Evolutionary conservation across 495 filamentous ascomycete genomes (phyloP).

Genomic region (Pseudomonodictys pantanalensis): DNA sequence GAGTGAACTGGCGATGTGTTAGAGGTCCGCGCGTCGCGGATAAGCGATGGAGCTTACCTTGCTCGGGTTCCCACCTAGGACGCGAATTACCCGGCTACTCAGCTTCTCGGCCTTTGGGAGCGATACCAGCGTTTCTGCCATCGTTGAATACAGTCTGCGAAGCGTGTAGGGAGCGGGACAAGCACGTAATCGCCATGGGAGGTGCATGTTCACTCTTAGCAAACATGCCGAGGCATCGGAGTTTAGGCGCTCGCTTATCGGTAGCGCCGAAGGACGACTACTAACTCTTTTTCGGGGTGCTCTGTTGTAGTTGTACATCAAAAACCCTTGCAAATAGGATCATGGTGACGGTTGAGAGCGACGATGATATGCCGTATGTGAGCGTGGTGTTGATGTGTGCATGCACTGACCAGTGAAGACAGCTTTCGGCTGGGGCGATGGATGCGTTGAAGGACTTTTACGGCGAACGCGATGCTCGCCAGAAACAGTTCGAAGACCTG

Average conservation of each 20-base stretch:
- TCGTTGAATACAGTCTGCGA: conserved; percentile 21
- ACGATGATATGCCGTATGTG: conserved; percentile 32
- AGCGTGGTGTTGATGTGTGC: background rate
- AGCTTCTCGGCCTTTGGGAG: conserved; percentile 39
- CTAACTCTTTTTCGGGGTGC: background rate
- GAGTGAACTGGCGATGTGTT: conserved; percentile 35
- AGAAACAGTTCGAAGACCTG: conserved; percentile 61
- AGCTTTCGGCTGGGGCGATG: conserved; percentile 59
- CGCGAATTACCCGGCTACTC: conserved; percentile 39
- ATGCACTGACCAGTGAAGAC: conserved; percentile 38
- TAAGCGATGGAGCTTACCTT: conserved; percentile 33
- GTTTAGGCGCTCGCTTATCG: conserved; percentile 29
- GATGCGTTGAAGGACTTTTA: conserved; percentile 67
- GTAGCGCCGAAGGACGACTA: conserved; percentile 13
- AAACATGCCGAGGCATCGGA: conserved; percentile 24
- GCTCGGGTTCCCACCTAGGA: conserved; percentile 45
- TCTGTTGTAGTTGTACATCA: background rate
- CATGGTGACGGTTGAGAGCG: conserved; percentile 22
- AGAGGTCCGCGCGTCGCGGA: background rate
- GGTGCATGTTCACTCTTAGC: conserved; percentile 17
- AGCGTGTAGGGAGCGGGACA: conserved; percentile 5
- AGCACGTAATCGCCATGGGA: conserved; percentile 26
- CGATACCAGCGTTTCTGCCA: conserved; percentile 35
- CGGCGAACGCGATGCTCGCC: conserved; percentile 59
- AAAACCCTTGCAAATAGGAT: background rate